These are phyloP conservation scores for Leptographium wingfieldii DNA, from an alignment of 2,329 filamentous ascomycete genomes.

Conservation along the genomic window DNA sequence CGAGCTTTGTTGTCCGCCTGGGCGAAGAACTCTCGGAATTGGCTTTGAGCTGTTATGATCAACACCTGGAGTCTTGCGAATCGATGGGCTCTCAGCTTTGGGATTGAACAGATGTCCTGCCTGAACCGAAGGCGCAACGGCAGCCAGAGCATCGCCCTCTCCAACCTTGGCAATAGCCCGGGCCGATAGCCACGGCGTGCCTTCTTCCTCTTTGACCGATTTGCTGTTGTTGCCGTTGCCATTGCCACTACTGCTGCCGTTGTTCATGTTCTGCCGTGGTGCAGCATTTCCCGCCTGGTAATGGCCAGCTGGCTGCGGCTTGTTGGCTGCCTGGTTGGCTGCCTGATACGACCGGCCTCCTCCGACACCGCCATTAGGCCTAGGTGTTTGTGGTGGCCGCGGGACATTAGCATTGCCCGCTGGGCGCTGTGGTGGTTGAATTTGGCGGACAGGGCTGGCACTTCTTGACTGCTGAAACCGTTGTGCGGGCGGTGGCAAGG, in stretches of 20 bases:
- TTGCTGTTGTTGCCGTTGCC: background rate
- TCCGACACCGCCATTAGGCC: background rate
- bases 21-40: constrained; percentile 38
- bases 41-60: constrained; percentile 71
- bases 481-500: constrained; percentile 6
- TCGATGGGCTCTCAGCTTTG: constrained; percentile 66
- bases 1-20: background rate
- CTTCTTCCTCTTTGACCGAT: constrained; percentile 19
- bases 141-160: constrained; percentile 30
- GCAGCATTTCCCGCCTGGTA: background rate
- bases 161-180: constrained; percentile 47
- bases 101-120: constrained; percentile 54
- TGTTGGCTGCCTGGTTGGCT: background rate
- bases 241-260: background rate
- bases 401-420: background rate
- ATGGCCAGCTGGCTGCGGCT: background rate
- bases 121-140: constrained; percentile 27
- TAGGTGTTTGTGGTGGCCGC: constrained; percentile 12
- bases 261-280: constrained; percentile 11
- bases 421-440: constrained; percentile 9
- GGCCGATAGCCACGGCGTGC: constrained; percentile 58
- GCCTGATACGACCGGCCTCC: constrained; percentile 3
- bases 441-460: constrained; percentile 12
- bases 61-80: constrained; percentile 77
- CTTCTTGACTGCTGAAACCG: constrained; percentile 13